A percentile compares a stretch with the other conserved stretches of the same genome.
Conservation (phyloP, 1,139 yeast species). For the Candida sp. region DNA sequence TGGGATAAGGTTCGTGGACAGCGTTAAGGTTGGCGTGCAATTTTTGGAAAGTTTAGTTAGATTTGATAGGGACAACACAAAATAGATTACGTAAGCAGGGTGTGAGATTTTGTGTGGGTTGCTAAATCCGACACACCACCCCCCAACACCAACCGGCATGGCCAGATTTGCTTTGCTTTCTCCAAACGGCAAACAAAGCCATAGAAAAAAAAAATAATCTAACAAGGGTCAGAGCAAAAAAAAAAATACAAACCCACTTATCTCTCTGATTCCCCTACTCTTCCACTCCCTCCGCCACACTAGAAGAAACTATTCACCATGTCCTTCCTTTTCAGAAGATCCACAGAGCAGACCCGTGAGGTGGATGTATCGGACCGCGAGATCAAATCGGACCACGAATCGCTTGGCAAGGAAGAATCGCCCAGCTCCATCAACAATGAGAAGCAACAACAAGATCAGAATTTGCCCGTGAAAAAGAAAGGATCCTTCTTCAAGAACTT, state of each 20-base stretch:
- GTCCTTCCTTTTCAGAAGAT: slow-evolving; percentile 14
- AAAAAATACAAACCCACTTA: not conserved
- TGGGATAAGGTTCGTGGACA: slow-evolving; percentile 52
- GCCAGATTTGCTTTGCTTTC: too few species aligned
- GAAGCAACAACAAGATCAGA: slow-evolving; percentile 6
- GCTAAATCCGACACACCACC: too few species aligned
- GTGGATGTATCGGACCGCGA: not conserved
- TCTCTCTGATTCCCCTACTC: too few species aligned
- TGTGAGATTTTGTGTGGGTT: not conserved
- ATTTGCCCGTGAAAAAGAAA: slow-evolving; percentile 8
- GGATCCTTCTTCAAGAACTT: slow-evolving; percentile 14
- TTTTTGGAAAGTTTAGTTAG: slow-evolving; percentile 39
- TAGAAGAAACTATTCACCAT: slow-evolving; percentile 2
- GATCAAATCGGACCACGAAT: slow-evolving; percentile 3
- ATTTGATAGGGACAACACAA: slow-evolving; percentile 16
- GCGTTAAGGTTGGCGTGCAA: slow-evolving; percentile 60
- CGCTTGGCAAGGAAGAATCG: slow-evolving; percentile 2
- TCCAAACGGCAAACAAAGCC: too few species aligned
- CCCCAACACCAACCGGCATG: too few species aligned
- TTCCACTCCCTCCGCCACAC: not conserved
- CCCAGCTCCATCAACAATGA: not conserved
- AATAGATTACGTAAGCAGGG: not conserved
- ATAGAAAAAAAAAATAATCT: too few species aligned
- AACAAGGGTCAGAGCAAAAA: not conserved
- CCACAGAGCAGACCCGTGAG: slow-evolving; percentile 49